Evolutionary conservation across 495 filamentous ascomycete species (phyloP), one percentile per base, ranked within the genome.

Genomic region (Lepidopterella palustris): DNA sequence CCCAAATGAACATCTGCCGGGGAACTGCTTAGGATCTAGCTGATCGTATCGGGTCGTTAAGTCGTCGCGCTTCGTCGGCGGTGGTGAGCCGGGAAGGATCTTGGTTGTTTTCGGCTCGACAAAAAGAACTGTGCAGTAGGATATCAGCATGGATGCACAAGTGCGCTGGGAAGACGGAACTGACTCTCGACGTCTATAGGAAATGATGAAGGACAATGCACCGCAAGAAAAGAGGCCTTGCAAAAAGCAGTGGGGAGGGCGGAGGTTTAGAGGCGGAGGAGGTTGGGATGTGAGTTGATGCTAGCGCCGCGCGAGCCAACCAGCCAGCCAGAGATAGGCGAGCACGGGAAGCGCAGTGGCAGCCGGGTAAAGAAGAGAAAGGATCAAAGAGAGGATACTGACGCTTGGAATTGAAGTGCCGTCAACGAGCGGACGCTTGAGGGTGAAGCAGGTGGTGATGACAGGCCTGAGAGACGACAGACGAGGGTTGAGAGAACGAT

Each of bases 261-360:
- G 65, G 64, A 67, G 67, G 65, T 64, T 64, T 63, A 59, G 59
- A 63, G 48, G 68, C 65, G 65, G 62, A 65, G 65, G 65, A 62
- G 68, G 67, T 67, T 69, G 67, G 67, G 67, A 69, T 65, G 67
- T 57, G 61, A 60, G 60, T 57, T 58, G 57, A 57, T 55, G 63
- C 67, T 69, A 67, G 67, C 61, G 66, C 66, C 45, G 55, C 20
- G 61, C 25, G 61, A 63, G 53, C 64, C 57, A 60, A 68, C 62
- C 62, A 65, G 52, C 59, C 59, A 57, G 55, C 45, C 35, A 68
- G 53, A 63, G 66, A 65, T 65, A 65, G 59, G 63, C 63, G 63
- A 61, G 59, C 55, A 53, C 56, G 55, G 63, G 59, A 62, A 63
- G 58, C 51, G 45, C 62, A 45, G 48, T 52, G 47, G 55, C 25